A percentile compares a stretch with the other conserved stretches of the same genome.
Conservation (phyloP, 306 rosid genomes). For the Glycyrrhiza uralensis region DNA sequence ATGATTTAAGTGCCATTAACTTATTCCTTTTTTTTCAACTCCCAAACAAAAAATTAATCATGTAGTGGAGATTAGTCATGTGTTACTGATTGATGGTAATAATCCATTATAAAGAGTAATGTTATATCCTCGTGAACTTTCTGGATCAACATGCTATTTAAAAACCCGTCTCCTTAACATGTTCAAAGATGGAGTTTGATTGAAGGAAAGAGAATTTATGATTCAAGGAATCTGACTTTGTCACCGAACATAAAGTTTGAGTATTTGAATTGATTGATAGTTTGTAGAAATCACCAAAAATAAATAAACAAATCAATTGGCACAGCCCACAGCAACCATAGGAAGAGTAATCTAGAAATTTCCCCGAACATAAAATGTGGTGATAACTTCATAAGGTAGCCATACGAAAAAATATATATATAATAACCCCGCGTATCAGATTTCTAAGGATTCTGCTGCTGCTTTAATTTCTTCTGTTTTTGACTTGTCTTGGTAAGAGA, state of each 20-base stretch:
- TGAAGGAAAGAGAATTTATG: neutral
- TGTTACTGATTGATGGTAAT: too few relatives aligned
- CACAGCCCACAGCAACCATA: neutral
- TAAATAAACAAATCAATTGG: neutral
- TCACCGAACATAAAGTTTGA: neutral
- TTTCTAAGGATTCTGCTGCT: neutral
- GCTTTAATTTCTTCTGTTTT: too few relatives aligned
- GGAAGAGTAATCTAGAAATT: neutral
- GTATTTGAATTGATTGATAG: neutral
- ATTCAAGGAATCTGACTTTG: neutral
- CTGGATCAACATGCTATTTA: neutral
- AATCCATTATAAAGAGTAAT: too few relatives aligned
- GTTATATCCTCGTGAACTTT: too few relatives aligned
- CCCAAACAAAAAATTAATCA: too few relatives aligned
- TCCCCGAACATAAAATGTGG: neutral
- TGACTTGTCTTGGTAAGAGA: neutral
- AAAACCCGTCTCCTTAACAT: neutral
- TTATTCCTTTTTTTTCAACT: too few relatives aligned
- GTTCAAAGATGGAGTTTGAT: conserved; percentile 6
- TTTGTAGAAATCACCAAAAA: neutral
- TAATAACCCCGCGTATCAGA: neutral
- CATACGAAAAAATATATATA: neutral
- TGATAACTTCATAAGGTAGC: neutral
- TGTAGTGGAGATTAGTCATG: too few relatives aligned
- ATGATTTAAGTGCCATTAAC: too few relatives aligned